Conservation (phyloP, 2,329 filamentous ascomycete genomes). For the Monosporascus sp. region DNA sequence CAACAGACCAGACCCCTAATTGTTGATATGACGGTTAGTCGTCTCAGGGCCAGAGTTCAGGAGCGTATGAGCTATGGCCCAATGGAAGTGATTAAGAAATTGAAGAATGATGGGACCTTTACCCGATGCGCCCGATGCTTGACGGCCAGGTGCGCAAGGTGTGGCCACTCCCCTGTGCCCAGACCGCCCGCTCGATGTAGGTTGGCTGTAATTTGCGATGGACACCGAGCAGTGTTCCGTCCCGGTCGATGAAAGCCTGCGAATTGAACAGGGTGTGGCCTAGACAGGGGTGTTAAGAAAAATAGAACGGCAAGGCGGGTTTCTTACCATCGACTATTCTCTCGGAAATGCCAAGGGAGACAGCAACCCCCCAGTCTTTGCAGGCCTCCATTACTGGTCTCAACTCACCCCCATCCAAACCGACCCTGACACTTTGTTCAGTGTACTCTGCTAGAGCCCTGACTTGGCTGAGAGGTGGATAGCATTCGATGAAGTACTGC, state of each 20-base stretch:
- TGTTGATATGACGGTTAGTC: too few species aligned
- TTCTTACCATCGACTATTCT: conserved; percentile 7
- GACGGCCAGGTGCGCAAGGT: conserved; percentile 18
- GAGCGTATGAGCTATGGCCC: conserved; percentile 6
- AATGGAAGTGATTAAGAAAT: not conserved
- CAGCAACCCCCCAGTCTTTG: conserved; percentile 9
- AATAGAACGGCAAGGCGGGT: not conserved
- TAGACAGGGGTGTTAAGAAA: not conserved
- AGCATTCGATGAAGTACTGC: conserved; percentile 20
- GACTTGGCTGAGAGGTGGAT: conserved; percentile 15
- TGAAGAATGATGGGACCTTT: not conserved
- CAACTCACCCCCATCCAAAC: conserved; percentile 8
- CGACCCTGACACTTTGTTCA: conserved; percentile 15
- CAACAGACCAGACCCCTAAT: conserved; percentile 25
- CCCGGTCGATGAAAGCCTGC: conserved; percentile 19
- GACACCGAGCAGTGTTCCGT: conserved; percentile 21
- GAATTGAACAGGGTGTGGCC: conserved; percentile 26
- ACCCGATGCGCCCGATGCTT: not conserved
- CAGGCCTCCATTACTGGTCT: conserved; percentile 14
- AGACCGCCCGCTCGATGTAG: conserved; percentile 23
- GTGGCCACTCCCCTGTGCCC: conserved; percentile 23
- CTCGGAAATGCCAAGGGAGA: conserved; percentile 20
- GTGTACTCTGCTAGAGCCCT: conserved; percentile 15
- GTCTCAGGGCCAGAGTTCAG: too few species aligned
- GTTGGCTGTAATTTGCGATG: conserved; percentile 29